Conservation (phyloP, 2,329 filamentous ascomycete genomes). For the Colletotrichum sp. region DNA sequence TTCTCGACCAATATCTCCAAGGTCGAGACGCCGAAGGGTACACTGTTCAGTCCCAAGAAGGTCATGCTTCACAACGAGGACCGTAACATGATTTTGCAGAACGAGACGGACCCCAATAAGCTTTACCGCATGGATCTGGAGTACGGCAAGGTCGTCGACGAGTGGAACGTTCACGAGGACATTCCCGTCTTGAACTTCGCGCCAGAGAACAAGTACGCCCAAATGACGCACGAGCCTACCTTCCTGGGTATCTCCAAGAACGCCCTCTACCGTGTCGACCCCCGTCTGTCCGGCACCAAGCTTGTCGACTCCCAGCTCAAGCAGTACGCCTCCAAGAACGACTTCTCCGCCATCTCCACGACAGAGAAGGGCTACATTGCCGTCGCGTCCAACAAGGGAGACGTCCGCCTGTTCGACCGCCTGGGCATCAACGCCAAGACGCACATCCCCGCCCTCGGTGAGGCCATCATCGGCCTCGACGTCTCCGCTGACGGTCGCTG, state of each 20-base stretch:
- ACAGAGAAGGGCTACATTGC: slow-evolving; percentile 97
- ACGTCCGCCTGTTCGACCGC: slow-evolving; percentile 94
- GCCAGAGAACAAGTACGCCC: slow-evolving; percentile 96
- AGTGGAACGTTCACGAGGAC: slow-evolving; percentile 98
- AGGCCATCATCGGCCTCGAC: slow-evolving; percentile 93
- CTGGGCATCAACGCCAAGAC: slow-evolving; percentile 98
- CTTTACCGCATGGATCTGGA: slow-evolving; percentile 98
- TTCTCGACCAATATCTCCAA: slow-evolving; percentile 98
- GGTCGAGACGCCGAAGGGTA: slow-evolving; percentile 86
- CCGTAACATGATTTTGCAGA: slow-evolving; percentile 87
- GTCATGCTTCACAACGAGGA: slow-evolving; percentile 96
- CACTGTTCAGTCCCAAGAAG: slow-evolving; percentile 91
- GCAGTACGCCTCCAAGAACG: slow-evolving; percentile 96
- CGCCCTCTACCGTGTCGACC: slow-evolving; percentile 91
- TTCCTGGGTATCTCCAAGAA: slow-evolving; percentile 95
- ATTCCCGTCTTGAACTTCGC: slow-evolving; percentile 92
- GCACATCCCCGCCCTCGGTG: slow-evolving; percentile 91
- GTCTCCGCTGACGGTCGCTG: slow-evolving; percentile 95
- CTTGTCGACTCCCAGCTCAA: slow-evolving; percentile 92
- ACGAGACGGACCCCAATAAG: slow-evolving; percentile 82
- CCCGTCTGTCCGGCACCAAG: slow-evolving; percentile 87
- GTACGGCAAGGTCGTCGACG: slow-evolving; percentile 96
- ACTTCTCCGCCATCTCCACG: slow-evolving; percentile 92
- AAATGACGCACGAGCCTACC: slow-evolving; percentile 94
- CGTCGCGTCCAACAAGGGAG: slow-evolving; percentile 96